Conservation (phyloP, 208 protist species). For the Trypanosoma avium region DNA sequence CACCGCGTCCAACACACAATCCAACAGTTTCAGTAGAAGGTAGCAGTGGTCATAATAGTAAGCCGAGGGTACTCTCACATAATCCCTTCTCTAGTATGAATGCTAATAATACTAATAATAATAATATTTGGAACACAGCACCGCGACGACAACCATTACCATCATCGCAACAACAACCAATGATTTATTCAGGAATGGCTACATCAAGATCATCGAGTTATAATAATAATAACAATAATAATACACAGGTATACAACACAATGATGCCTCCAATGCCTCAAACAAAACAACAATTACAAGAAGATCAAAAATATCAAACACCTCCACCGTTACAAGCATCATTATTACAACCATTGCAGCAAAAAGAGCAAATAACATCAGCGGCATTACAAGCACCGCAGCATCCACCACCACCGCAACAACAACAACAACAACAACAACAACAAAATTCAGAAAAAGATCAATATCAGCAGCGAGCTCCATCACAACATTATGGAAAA, state of each 20-base stretch:
- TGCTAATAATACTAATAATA: neutral
- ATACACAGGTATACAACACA: too few relatives aligned
- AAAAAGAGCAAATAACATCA: neutral
- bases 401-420: neutral
- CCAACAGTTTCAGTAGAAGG: neutral
- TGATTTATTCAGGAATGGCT: too few relatives aligned
- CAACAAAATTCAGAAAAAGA: neutral
- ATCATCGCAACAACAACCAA: neutral
- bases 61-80: conserved; percentile 18
- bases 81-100: conserved; percentile 27
- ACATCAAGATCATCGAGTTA: too few relatives aligned
- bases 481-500: too few relatives aligned
- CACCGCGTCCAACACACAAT: neutral
- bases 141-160: neutral
- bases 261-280: too few relatives aligned
- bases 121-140: neutral
- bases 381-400: neutral
- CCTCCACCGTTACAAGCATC: too few relatives aligned
- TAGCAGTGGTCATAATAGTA: too few relatives aligned
- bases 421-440: neutral
- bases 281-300: too few relatives aligned
- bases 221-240: too few relatives aligned
- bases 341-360: neutral
- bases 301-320: too few relatives aligned
- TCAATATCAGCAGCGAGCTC: neutral